Evolutionary conservation across 2,329 filamentous ascomycete species (phyloP).

Genomic region (Endoconidiophora polonica): DNA sequence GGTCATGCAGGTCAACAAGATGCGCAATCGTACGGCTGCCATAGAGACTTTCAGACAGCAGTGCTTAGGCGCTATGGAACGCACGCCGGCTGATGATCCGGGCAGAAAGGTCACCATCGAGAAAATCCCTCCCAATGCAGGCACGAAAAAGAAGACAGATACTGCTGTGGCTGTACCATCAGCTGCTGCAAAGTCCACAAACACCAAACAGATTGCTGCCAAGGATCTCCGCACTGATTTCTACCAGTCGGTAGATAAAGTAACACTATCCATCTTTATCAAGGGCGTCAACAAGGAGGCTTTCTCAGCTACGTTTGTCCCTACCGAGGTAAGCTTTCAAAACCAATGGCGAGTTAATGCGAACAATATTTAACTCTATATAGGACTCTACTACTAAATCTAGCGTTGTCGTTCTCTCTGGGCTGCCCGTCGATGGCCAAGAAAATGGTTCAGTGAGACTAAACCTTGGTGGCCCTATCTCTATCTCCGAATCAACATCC

Average conservation of each 20-base stretch:
- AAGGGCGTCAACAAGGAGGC: slow-evolving; percentile 26
- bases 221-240: slow-evolving; percentile 16
- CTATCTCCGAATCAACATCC: slow-evolving; percentile 34
- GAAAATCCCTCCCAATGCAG: slow-evolving; percentile 12
- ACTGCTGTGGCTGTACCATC: not conserved
- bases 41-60: slow-evolving; percentile 22
- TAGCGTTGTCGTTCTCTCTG: not conserved
- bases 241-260: slow-evolving; percentile 14
- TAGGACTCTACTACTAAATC: slow-evolving; percentile 1
- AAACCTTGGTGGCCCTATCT: not conserved
- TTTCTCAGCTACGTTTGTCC: slow-evolving; percentile 20
- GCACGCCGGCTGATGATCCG: slow-evolving; percentile 27
- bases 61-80: slow-evolving; percentile 28
- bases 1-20: slow-evolving; percentile 17
- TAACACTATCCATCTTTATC: slow-evolving; percentile 26
- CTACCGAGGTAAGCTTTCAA: slow-evolving; percentile 13
- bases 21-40: slow-evolving; percentile 1
- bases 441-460: slow-evolving; percentile 6
- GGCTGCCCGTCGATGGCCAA: slow-evolving; percentile 6
- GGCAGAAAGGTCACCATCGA: slow-evolving; percentile 29
- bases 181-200: slow-evolving; percentile 1
- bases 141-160: not conserved
- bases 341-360: not conserved
- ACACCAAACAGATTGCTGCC: slow-evolving; percentile 12
- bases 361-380: not conserved